phyloP scores from a whole-genome alignment of 169 alveolate genomes.

The Eimeria brunetti region DNA sequence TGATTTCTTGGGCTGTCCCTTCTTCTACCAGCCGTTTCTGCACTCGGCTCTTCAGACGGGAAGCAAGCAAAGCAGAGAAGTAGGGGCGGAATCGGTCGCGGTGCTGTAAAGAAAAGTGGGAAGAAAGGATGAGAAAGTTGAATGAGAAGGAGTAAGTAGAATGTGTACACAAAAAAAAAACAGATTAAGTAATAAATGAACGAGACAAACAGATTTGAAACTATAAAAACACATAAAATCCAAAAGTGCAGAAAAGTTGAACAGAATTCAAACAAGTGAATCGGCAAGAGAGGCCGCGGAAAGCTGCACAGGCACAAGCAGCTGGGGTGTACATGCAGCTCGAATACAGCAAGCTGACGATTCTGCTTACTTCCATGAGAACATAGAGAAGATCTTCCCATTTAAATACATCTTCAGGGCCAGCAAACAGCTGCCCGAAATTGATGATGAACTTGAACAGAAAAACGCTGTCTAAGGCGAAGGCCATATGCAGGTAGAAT shows the following conservation, averaged over 20 bases:
- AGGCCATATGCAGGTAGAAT: conserved; percentile 74
- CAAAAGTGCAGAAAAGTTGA: not conserved
- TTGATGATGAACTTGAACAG: conserved; percentile 54
- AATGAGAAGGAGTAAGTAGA: not conserved
- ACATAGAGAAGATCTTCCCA: conserved; percentile 78
- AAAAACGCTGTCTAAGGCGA: conserved; percentile 30
- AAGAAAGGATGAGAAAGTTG: not conserved
- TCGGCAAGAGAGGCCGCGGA: not conserved
- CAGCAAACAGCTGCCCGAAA: conserved; percentile 49
- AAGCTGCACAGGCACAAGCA: too few species aligned
- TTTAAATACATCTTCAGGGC: conserved; percentile 52
- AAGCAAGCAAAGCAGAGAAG: conserved; percentile 57
- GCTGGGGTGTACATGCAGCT: conserved; percentile 2
- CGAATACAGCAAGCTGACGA: not conserved
- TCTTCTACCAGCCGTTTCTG: conserved; percentile 65
- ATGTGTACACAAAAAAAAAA: not conserved
- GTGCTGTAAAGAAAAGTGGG: conserved; percentile 19
- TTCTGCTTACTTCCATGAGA: conserved; percentile 66
- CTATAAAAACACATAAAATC: not conserved
- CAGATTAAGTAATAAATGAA: not conserved
- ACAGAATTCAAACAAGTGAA: not conserved
- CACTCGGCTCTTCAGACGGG: conserved; percentile 77
- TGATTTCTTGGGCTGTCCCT: not conserved
- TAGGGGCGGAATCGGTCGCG: conserved; percentile 72
- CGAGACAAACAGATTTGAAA: too few species aligned